Evolutionary conservation across 2,329 filamentous ascomycete species (phyloP).

Genomic region (Gyromitra esculenta): DNA sequence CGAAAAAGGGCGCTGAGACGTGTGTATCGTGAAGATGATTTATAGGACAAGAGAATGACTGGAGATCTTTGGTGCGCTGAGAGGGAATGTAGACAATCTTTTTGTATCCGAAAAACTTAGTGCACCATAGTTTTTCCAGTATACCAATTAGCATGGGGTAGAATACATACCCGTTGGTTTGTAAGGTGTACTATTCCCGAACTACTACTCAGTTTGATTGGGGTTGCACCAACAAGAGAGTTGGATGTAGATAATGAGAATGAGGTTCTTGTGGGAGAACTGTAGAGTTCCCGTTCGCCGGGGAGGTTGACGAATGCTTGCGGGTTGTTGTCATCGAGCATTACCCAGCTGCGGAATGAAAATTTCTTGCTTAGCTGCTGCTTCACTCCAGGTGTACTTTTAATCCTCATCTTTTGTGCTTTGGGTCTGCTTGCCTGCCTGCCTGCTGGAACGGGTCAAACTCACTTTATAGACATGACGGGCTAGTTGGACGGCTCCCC

Average conservation of each 20-base stretch:
- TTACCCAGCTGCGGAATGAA: constrained; percentile 76
- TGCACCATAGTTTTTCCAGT: constrained; percentile 41
- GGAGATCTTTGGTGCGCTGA: constrained; percentile 72
- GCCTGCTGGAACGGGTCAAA: background rate
- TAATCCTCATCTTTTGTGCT: background rate
- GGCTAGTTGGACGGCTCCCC: background rate
- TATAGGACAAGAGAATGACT: constrained; percentile 89
- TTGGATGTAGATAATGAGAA: constrained; percentile 78
- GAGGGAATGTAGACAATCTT: constrained; percentile 88
- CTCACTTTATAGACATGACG: constrained; percentile 54
- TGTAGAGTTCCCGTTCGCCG: constrained; percentile 82
- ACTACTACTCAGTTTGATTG: constrained; percentile 76
- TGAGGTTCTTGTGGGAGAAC: constrained; percentile 79
- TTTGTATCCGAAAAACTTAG: constrained; percentile 48
- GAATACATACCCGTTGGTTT: constrained; percentile 76
- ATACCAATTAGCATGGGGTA: constrained; percentile 54
- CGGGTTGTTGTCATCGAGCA: constrained; percentile 73
- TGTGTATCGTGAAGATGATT: constrained; percentile 87
- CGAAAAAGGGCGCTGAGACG: constrained; percentile 89
- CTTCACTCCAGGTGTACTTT: background rate
- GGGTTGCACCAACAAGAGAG: constrained; percentile 70
- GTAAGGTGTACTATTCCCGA: constrained; percentile 82
- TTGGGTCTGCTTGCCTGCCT: background rate
- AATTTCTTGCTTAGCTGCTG: constrained; percentile 21
- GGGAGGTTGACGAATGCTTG: constrained; percentile 83